Conservation (phyloP, 345 rosid species). For the Eucalyptus viminalis region DNA sequence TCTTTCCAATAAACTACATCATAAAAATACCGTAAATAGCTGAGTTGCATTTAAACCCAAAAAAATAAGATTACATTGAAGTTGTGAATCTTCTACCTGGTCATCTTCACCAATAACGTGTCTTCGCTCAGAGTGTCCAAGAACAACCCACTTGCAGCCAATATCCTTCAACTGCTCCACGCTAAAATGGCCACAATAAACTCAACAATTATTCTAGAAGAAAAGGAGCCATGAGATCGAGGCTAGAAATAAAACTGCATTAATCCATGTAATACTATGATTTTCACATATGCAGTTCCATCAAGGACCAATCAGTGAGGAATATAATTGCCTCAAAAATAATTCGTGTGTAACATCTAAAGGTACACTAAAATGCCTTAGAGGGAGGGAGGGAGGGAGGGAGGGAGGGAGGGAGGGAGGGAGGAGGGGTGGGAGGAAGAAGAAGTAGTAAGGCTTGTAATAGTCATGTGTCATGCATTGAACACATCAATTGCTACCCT, state of each 20-base stretch:
- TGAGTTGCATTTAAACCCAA: not conserved
- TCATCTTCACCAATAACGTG: slow-evolving; percentile 87
- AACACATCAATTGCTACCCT: not conserved
- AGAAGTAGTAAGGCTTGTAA: not conserved
- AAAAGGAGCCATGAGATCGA: not conserved
- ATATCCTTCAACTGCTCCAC: slow-evolving; percentile 87
- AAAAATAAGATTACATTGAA: not conserved
- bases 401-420: not conserved
- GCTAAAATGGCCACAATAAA: slow-evolving; percentile 14
- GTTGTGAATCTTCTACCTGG: slow-evolving; percentile 34
- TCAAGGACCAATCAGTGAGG: not conserved
- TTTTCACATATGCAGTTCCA: not conserved
- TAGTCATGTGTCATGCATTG: not conserved
- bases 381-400: not conserved
- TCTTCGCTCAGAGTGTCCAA: slow-evolving; percentile 97
- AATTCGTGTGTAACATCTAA: not conserved
- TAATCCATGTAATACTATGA: not conserved
- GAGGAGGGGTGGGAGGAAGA: not conserved
- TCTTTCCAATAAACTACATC: slow-evolving; percentile 86
- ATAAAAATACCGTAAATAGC: not conserved
- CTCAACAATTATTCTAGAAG: not conserved
- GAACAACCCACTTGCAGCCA: slow-evolving; percentile 97
- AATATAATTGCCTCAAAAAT: not conserved
- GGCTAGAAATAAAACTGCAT: not conserved
- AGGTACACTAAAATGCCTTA: not conserved